A percentile compares a stretch with the other conserved stretches of the same genome.
These are phyloP conservation scores for Dothideomycetidae sp. DNA, from an alignment of 2,329 filamentous ascomycete species.

Conservation along the genomic window DNA sequence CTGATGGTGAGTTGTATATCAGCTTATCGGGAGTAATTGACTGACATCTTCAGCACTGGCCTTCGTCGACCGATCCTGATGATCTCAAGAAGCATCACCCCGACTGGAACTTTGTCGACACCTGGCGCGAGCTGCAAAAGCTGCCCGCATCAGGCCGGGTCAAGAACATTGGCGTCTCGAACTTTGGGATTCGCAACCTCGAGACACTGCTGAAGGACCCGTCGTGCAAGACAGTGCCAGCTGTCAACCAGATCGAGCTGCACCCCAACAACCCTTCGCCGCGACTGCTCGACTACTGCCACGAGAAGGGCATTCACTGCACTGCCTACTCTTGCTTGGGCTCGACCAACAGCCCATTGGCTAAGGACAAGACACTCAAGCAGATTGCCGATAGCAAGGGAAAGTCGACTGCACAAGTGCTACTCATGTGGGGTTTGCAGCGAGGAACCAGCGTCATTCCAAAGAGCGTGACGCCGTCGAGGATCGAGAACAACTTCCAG, in stretches of 20 bases:
- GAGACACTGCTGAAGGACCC: slow-evolving; percentile 56
- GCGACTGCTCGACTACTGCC: slow-evolving; percentile 39
- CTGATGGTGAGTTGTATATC: slow-evolving; percentile 23
- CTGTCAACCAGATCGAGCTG: slow-evolving; percentile 72
- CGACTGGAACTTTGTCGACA: slow-evolving; percentile 64
- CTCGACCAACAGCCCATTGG: slow-evolving; percentile 46
- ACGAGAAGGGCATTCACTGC: slow-evolving; percentile 57
- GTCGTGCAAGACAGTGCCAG: slow-evolving; percentile 41
- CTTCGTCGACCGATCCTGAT: slow-evolving; percentile 46
- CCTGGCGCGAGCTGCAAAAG: slow-evolving; percentile 36
- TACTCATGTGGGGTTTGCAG: slow-evolving; percentile 68
- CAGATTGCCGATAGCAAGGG: slow-evolving; percentile 42
- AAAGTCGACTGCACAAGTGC: slow-evolving; percentile 59
- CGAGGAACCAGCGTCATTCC: slow-evolving; percentile 75
- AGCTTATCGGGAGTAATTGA: neutral
- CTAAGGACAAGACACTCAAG: slow-evolving; percentile 50
- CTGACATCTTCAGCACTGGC: slow-evolving; percentile 36
- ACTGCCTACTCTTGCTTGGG: slow-evolving; percentile 65
- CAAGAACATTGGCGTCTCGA: slow-evolving; percentile 50
- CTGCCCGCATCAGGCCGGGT: slow-evolving; percentile 55
- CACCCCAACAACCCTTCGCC: slow-evolving; percentile 68
- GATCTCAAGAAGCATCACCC: slow-evolving; percentile 53
- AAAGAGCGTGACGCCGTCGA: slow-evolving; percentile 60
- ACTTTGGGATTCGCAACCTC: slow-evolving; percentile 69
- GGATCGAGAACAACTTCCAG: slow-evolving; percentile 60